Base-by-base conservation (phyloP, 805 yeast species). In the Wickerhamomyces silvicola region DNA sequence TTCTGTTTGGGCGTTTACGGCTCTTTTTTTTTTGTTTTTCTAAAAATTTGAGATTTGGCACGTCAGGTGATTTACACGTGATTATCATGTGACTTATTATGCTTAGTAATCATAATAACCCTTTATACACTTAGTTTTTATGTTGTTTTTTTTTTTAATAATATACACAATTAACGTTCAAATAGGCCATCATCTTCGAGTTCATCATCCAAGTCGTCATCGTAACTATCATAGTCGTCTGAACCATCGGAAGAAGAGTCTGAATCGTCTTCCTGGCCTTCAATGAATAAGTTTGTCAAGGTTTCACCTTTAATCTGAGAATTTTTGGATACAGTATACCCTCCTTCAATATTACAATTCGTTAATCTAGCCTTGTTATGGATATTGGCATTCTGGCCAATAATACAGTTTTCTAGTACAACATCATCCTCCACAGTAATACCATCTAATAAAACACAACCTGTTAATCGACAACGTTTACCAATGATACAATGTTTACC, bases 321-420 rank as follows among this genome's bases (percentile, higher is more conserved):
- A 32, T 78, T 77, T 45, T 72, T 62, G 3, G 72, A 66, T 15
- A 92, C 88, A 13, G 64, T 66, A 52, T 78, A 85, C 1, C 77
- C 66, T 8, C 94, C 84, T 56, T 88, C 97, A 17, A 92, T 81
- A 41, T 83, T 79, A 66, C 96, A 90, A 45, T 81, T 81, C 10
- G 78, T 73, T 41, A 92, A 69, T 51, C 70, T 76, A 26, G 75
- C 65, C 56, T 81, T 84, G 33, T 67, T 50, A 20, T 75, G 78
- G 18, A 92, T 68, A n/a, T 59, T 60, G 2, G 80, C 88, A 29
- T 64, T 61, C 25, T 66, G 62, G 11, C 97, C 98, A 31, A 92
- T 65, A 13, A 90, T 78, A 60, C 94, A 85, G 60, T 90, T 92
- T 56, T 92, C 98, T 38, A 68, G 35, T 3, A 59, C 52, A 28